Percentiles rank a stretch among this genome's conserved stretches.
These are phyloP conservation scores for Raphidocelis subcapitata DNA, from an alignment of 139 green algal genomes.

Conservation along the genomic window DNA sequence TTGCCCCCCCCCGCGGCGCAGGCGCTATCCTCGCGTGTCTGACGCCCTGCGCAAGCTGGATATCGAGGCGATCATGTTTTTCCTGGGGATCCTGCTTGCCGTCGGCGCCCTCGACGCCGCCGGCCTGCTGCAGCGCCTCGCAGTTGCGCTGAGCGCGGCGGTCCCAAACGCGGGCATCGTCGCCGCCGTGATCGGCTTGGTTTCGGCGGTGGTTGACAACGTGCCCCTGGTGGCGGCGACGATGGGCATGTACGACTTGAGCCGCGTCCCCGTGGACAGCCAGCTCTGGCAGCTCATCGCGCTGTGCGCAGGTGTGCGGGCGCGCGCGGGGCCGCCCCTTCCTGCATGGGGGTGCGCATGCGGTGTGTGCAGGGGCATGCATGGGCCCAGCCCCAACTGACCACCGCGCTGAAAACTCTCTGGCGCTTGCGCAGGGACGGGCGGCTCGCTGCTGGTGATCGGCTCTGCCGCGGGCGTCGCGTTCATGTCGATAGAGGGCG, in stretches of 20 bases:
- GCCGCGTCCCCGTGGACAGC: conserved; percentile 33
- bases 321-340: no score
- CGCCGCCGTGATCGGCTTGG: conserved; percentile 66
- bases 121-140: conserved; percentile 57
- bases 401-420: no score
- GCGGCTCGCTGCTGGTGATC: conserved; percentile 76
- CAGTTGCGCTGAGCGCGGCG: conserved; percentile 37
- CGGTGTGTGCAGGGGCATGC: conserved; percentile 31
- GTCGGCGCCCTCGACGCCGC: conserved; percentile 62
- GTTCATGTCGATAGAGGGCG: conserved; percentile 72
- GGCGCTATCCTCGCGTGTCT: background rate
- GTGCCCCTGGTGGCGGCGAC: conserved; percentile 77
- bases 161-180: conserved; percentile 46
- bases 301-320: conserved; percentile 11
- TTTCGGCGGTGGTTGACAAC: conserved; percentile 72
- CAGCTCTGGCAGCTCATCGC: conserved; percentile 52
- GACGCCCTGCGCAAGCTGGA: conserved; percentile 18
- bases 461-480: conserved; percentile 67
- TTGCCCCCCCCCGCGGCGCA: no score
- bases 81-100: conserved; percentile 71
- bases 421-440: conserved; percentile 66
- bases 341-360: background rate
- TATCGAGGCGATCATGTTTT: conserved; percentile 62
- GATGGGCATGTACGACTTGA: conserved; percentile 73
- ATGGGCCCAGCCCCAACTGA: conserved; percentile 67